Evolutionary conservation across 805 yeast genomes (phyloP).

Genomic region (Wickerhamomyces hampshirensis): DNA sequence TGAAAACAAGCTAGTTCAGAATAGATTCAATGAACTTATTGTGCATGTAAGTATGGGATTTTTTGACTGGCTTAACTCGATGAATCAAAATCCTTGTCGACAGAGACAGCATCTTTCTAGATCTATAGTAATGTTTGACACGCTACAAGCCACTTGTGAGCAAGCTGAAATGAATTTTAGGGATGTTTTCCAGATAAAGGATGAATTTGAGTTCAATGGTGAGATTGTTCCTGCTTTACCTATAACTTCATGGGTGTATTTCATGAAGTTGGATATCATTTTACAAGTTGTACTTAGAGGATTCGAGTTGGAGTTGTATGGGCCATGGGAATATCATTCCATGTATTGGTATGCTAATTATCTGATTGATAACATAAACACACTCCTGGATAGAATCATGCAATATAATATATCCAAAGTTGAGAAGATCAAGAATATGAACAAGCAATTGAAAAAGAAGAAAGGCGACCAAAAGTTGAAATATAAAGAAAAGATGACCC

Average conservation of each 20-base stretch:
- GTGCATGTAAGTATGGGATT: slow-evolving; percentile 44
- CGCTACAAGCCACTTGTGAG: slow-evolving; percentile 73
- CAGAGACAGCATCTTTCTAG: slow-evolving; percentile 72
- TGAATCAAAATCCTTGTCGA: slow-evolving; percentile 69
- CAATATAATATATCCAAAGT: slow-evolving; percentile 30
- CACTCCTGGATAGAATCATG: slow-evolving; percentile 33
- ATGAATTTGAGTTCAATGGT: slow-evolving; percentile 19
- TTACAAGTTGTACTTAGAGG: slow-evolving; percentile 67
- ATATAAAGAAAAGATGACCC: slow-evolving; percentile 30
- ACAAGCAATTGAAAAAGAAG: slow-evolving; percentile 42
- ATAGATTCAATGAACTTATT: slow-evolving; percentile 28
- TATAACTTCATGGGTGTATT: slow-evolving; percentile 64
- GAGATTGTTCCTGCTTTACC: slow-evolving; percentile 47
- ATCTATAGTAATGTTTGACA: slow-evolving; percentile 61
- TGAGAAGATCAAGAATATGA: slow-evolving; percentile 28
- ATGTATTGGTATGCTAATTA: slow-evolving; percentile 66
- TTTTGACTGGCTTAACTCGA: slow-evolving; percentile 38
- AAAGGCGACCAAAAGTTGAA: slow-evolving; percentile 46
- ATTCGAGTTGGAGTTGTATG: slow-evolving; percentile 69
- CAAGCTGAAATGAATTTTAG: slow-evolving; percentile 47
- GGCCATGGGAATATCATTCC: slow-evolving; percentile 59
- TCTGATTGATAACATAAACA: slow-evolving; percentile 43
- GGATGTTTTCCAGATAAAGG: slow-evolving; percentile 30
- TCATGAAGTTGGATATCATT: slow-evolving; percentile 66
- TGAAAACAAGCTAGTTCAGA: slow-evolving; percentile 19